Evolutionary conservation across 1,139 yeast genomes (phyloP).

Genomic region (Suhomyces bolitotheri): DNA sequence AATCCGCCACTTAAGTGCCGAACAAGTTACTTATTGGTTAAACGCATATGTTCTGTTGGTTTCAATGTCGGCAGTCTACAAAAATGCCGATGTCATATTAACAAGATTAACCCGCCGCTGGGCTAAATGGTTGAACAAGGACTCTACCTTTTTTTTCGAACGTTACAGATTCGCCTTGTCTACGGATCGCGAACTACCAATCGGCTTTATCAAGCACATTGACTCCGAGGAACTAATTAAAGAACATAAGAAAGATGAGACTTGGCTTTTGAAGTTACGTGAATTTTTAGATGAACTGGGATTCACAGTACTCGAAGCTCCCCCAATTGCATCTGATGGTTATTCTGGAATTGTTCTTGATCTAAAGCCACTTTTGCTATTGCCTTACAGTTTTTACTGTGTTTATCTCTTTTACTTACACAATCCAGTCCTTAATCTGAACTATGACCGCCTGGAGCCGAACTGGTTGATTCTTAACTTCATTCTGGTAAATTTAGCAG

Average conservation of each 20-base stretch:
- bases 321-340: constrained; percentile 21
- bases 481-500: constrained; percentile 35
- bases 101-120: constrained; percentile 6
- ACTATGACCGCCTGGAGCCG: constrained; percentile 14
- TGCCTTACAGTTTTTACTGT: constrained; percentile 22
- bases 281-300: constrained; percentile 18
- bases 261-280: constrained; percentile 17
- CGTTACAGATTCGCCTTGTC: constrained; percentile 26
- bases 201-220: constrained; percentile 23
- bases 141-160: constrained; percentile 15
- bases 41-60: constrained; percentile 13
- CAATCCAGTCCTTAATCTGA: constrained; percentile 22
- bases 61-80: constrained; percentile 5
- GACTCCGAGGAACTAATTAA: constrained; percentile 12
- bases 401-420: constrained; percentile 23
- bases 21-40: constrained; percentile 30
- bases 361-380: constrained; percentile 28
- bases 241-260: constrained; percentile 17
- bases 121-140: constrained; percentile 5
- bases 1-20: constrained; percentile 24
- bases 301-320: constrained; percentile 19
- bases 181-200: constrained; percentile 21
- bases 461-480: constrained; percentile 37
- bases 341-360: constrained; percentile 35
- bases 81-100: constrained; percentile 6